These are phyloP conservation scores for Tricholoma saponaceum DNA, from an alignment of 768 basidiomycete species.

Conservation along the genomic window DNA sequence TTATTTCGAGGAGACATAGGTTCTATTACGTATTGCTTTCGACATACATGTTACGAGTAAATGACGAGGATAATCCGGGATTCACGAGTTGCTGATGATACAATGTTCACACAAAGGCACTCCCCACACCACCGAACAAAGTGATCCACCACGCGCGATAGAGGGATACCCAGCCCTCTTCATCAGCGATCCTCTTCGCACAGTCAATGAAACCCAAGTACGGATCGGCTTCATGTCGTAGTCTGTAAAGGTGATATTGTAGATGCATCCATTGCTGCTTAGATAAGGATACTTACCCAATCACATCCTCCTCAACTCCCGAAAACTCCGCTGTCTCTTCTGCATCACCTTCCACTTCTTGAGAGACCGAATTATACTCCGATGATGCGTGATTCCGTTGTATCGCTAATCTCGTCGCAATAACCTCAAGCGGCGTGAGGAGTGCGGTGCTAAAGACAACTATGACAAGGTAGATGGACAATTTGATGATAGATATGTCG, in stretches of 20 bases:
- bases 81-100: neutral
- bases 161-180: conserved; percentile 71
- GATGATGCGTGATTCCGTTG: conserved; percentile 79
- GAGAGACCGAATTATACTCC: conserved; percentile 69
- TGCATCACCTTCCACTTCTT: conserved; percentile 66
- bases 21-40: neutral
- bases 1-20: neutral
- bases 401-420: conserved; percentile 72
- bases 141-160: conserved; percentile 89
- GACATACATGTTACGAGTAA: neutral
- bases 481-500: conserved; percentile 45
- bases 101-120: conserved; percentile 42
- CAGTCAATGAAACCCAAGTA: conserved; percentile 75
- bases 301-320: conserved; percentile 77
- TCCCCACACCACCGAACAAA: conserved; percentile 54
- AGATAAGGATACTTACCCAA: conserved; percentile 50
- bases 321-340: conserved; percentile 61
- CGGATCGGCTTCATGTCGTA: conserved; percentile 76
- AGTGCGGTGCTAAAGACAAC: conserved; percentile 52
- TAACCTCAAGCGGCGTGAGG: conserved; percentile 77
- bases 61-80: neutral
- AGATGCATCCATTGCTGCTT: neutral
- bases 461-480: conserved; percentile 54
- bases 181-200: conserved; percentile 68
- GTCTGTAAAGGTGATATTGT: conserved; percentile 30